Evolutionary conservation across 306 rosid species (phyloP).

Genomic region (Prunus armeniaca): DNA sequence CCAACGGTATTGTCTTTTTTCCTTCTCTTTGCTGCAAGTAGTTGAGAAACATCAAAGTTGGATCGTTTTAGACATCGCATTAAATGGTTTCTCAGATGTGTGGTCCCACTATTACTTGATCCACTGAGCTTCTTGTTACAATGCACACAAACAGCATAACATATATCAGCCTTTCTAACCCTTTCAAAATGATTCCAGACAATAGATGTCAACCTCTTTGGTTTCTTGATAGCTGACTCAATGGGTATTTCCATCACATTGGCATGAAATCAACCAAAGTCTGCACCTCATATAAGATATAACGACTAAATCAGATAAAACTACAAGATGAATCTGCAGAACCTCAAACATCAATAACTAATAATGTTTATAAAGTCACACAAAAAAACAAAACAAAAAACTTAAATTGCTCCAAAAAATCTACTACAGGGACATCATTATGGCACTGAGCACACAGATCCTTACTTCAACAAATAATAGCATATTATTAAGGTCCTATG

Average conservation of each 20-base stretch:
- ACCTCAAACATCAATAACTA: background rate
- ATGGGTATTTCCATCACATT: constrained; percentile 70
- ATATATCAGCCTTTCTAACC: constrained; percentile 79
- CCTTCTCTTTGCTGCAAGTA: constrained; percentile 85
- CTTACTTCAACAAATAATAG: background rate
- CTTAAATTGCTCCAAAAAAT: background rate
- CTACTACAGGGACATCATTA: background rate
- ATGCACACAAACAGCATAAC: constrained; percentile 90
- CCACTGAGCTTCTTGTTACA: constrained; percentile 98
- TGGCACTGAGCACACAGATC: background rate
- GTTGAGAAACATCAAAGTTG: constrained; percentile 88
- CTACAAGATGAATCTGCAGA: constrained; percentile 8
- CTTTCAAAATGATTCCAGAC: constrained; percentile 99
- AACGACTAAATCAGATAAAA: background rate
- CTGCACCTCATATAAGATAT: constrained; percentile 33
- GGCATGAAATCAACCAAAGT: constrained; percentile 29
- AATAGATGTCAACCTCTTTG: constrained; percentile 89
- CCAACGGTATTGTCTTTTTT: constrained; percentile 68
- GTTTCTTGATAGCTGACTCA: constrained; percentile 68
- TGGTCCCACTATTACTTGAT: constrained; percentile 96
- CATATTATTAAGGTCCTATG: background rate
- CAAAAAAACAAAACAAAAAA: background rate
- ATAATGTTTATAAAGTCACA: background rate
- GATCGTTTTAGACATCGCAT: constrained; percentile 92
- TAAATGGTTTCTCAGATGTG: constrained; percentile 94